Base-by-base conservation (phyloP, 2,329 filamentous ascomycete species). In the Cladosporium oxysporum region DNA sequence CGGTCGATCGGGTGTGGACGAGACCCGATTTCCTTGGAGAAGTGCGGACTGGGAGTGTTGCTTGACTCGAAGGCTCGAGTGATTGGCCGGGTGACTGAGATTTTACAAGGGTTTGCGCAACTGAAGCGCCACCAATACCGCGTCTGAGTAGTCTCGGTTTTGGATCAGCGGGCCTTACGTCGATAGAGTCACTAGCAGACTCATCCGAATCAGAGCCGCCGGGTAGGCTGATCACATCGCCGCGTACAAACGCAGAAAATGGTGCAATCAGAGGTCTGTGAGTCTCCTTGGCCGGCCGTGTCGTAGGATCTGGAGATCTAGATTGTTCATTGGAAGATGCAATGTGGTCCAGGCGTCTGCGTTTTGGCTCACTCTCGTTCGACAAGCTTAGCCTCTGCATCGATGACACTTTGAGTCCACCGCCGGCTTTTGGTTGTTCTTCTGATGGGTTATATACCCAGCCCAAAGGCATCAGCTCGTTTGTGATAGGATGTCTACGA, bases 401-500 rank as follows among this genome's bases (percentile, higher is more conserved):
- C 5, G 66, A 66, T 8, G 66, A 66, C 16, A 69, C 66, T 29
- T 66, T 58, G 5, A 41, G 37, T 8, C 44, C 62, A 18, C 14
- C 31, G 16, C 16, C 12, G 14, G 52, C 23, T 14, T 16, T 29
- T 16, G 14, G 26, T 28, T n/a, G 28, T 55, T 12, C 31, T 16
- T 65, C 67, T 14, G 69, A 57, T 0, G 71, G 71, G 29, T 76
- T 67, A 31, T 72, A 75, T 11, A 62, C 60, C 72, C 72, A 75
- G 23, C 72, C 73, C n/a, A 74, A 59, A 28, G 74, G 74, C 75
- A 76, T 76, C 2, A 76, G 66, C 61, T 74, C 73, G 6, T 69
- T 67, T 2, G 75, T 76, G 16, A 70, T 16, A 3, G 74, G 74
- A 69, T 76, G 74, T 26, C 74, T 58, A 65, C 69, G 69, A 2